Base-by-base conservation (phyloP, 768 basidiomycete species). In the Panaeolus cyanescens region DNA sequence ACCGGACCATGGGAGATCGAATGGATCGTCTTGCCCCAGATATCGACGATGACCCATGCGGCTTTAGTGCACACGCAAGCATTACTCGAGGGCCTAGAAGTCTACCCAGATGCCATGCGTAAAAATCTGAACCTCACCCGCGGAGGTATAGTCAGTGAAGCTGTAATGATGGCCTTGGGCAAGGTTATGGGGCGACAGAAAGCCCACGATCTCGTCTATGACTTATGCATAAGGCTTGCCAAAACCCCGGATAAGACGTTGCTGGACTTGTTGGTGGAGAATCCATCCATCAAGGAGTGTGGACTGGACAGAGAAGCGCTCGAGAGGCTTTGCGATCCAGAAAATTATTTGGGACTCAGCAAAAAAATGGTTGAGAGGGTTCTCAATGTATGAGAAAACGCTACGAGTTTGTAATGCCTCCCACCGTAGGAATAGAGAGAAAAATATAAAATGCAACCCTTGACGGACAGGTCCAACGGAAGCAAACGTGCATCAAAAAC, bases 1-100 rank as follows among this genome's bases (percentile, higher is more conserved):
- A 81, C 80, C 2, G 81, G 81, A 22, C 79, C 80, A 25, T 82
- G 80, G 80, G 77, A 82, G 64, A 78, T 81, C n/a, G 81, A 82
- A 60, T 82, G 80, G 81, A 78, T 82, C 6, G 77, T 73, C 19
- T 60, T 82, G 6, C 80, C 80, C 1, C 79, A 82, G 64, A 78
- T 79, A 45, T 77, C 70, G 60, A 80, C 75, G 28, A 64, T 82
- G 64, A 78, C 78, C 0, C 76, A 78, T 39, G 77, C 80, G 5
- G 71, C 74, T 0, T 60, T 82, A 54, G 65, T 64, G 55, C 78
- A 80, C 42, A 80, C 78, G 0, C 64, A 62, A 28, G 70, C 71
- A 7, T 61, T 82, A 5, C 60, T 80, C 10, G 65, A 65, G 25
- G 80, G 80, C 2, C 59, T 82, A 57, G 76, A 82, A 55, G 78